A percentile compares a stretch with the other conserved stretches of the same genome.
These are phyloP conservation scores for Paxillus ammoniavirescens DNA, from an alignment of 768 basidiomycete species.

Conservation along the genomic window DNA sequence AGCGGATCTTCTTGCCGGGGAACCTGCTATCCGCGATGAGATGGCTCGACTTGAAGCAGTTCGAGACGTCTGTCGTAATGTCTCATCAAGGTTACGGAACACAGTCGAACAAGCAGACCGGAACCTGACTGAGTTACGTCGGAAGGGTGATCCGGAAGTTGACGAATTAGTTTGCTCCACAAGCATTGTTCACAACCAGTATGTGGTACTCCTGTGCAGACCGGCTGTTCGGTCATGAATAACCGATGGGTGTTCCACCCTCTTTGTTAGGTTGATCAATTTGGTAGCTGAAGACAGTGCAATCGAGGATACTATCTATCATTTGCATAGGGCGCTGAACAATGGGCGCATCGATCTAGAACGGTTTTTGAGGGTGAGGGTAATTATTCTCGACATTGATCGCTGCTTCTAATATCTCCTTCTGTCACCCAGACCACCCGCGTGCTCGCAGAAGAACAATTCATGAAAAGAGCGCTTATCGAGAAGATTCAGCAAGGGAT, in stretches of 20 bases:
- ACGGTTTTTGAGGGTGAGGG: constrained; percentile 81
- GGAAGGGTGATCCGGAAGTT: constrained; percentile 88
- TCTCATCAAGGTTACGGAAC: constrained; percentile 61
- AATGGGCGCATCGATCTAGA: constrained; percentile 91
- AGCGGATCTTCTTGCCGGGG: constrained; percentile 81
- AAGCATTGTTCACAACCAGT: constrained; percentile 97
- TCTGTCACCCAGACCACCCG: constrained; percentile 63
- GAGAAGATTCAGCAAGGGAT: constrained; percentile 80
- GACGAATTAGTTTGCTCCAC: constrained; percentile 97
- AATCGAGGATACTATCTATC: constrained; percentile 97
- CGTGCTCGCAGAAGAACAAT: constrained; percentile 91
- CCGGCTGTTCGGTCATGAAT: constrained; percentile 8
- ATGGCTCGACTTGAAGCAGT: constrained; percentile 94
- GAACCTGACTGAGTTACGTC: constrained; percentile 72
- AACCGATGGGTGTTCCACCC: constrained; percentile 4
- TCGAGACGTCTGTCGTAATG: constrained; percentile 81
- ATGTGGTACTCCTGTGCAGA: constrained; percentile 6
- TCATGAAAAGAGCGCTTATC: constrained; percentile 92
- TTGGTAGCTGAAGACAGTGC: constrained; percentile 99
- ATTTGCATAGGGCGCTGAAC: constrained; percentile 91
- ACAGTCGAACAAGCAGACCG: constrained; percentile 68
- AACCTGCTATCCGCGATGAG: constrained; percentile 94
- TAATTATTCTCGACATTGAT: constrained; percentile 20
- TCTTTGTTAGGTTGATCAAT: constrained; percentile 72
- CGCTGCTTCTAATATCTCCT: constrained; percentile 15